These are phyloP conservation scores for Cryptococcus sp. DNA, from an alignment of 1,284 basidiomycete species.

Conservation along the genomic window DNA sequence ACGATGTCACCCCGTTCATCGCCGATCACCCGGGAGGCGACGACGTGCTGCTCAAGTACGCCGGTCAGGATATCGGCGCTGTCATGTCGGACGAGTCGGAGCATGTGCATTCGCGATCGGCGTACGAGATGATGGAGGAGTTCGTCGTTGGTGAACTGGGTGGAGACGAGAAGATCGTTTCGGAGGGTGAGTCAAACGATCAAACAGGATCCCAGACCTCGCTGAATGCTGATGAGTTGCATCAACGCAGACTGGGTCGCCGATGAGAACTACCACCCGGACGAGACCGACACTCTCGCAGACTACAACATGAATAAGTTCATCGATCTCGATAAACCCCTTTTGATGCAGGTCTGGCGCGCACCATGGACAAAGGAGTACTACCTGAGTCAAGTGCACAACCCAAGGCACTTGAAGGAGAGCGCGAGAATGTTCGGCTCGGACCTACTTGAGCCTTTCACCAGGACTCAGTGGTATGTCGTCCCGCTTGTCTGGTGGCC, in stretches of 20 bases:
- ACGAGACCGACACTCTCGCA: constrained; percentile 73
- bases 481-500: constrained; percentile 92
- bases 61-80: constrained; percentile 77
- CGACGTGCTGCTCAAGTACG: constrained; percentile 62
- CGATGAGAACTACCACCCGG: constrained; percentile 83
- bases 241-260: constrained; percentile 72
- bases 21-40: constrained; percentile 59
- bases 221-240: neutral
- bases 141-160: constrained; percentile 80
- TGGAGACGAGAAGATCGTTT: constrained; percentile 70
- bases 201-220: neutral
- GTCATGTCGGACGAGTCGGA: constrained; percentile 81
- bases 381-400: constrained; percentile 94
- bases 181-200: constrained; percentile 64
- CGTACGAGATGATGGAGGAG: constrained; percentile 90
- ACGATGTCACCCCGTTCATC: constrained; percentile 57
- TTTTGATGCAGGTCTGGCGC: constrained; percentile 55
- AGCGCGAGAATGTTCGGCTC: constrained; percentile 87
- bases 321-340: constrained; percentile 83
- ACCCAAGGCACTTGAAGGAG: constrained; percentile 84
- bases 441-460: constrained; percentile 77
- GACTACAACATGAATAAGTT: constrained; percentile 90
- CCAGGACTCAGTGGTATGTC: constrained; percentile 90
- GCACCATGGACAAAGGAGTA: constrained; percentile 74
- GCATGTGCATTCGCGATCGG: constrained; percentile 91